phyloP scores from a whole-genome alignment of 805 yeast genomes.

The Maudiozyma serrabonitensis region DNA sequence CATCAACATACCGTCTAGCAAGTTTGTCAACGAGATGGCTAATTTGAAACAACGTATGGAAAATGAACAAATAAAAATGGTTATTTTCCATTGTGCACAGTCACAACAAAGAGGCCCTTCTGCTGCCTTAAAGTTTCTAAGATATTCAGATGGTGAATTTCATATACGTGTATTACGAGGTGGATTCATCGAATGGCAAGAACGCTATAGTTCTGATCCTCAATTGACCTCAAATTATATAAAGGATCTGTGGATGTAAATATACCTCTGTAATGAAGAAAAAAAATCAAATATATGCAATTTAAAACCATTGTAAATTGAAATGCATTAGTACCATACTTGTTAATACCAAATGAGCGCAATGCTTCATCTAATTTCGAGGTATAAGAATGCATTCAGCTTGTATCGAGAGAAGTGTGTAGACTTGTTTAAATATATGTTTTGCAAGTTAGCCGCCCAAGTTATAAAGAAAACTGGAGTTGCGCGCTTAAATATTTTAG shows the following conservation, averaged over 20 bases:
- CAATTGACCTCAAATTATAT: conserved; percentile 40
- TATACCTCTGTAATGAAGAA: conserved; percentile 7
- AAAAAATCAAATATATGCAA: too few species aligned
- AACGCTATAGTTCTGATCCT: conserved; percentile 47
- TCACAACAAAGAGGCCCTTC: conserved; percentile 91
- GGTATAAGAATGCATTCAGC: too few species aligned
- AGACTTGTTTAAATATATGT: too few species aligned
- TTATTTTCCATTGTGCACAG: conserved; percentile 81
- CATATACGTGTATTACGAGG: conserved; percentile 67
- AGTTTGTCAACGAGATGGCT: conserved; percentile 38
- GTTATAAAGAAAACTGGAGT: too few species aligned
- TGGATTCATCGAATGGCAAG: conserved; percentile 82
- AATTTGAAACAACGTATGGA: conserved; percentile 7
- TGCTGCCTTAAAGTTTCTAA: conserved; percentile 54
- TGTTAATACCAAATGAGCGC: too few species aligned
- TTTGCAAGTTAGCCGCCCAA: too few species aligned
- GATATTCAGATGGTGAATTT: conserved; percentile 29
- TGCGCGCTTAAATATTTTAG: too few species aligned
- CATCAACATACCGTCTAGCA: conserved; percentile 35
- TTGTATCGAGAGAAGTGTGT: too few species aligned
- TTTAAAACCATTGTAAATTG: too few species aligned
- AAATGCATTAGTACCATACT: too few species aligned
- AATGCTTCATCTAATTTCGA: too few species aligned
- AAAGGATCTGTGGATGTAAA: too few species aligned
- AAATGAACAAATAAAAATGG: conserved; percentile 18